Conservation (phyloP, 1,284 basidiomycete species). For the Vanrija sp. region DNA sequence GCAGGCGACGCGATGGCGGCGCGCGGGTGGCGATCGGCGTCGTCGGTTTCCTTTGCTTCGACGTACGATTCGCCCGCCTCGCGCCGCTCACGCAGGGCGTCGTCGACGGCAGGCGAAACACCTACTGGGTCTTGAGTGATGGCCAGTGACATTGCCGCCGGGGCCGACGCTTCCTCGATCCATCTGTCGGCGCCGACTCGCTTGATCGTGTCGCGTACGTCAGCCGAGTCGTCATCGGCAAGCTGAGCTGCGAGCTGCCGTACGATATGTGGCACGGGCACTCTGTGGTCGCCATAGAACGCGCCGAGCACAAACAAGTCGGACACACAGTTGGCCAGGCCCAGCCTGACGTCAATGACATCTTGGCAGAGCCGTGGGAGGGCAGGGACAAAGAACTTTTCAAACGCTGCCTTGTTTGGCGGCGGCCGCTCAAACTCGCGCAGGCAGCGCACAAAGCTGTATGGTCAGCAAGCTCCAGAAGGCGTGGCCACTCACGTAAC, state of each 20-base stretch:
- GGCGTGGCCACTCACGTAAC: constrained; percentile 60
- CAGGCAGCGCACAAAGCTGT: constrained; percentile 65
- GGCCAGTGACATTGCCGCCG: not conserved
- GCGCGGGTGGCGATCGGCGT: not conserved
- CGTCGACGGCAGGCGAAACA: not conserved
- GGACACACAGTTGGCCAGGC: constrained; percentile 57
- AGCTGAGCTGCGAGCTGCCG: constrained; percentile 25
- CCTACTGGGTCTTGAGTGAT: not conserved
- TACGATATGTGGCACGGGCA: constrained; percentile 26
- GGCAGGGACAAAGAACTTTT: constrained; percentile 60
- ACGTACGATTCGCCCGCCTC: too few relatives aligned
- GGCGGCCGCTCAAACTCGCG: constrained; percentile 59
- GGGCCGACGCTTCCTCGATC: not conserved
- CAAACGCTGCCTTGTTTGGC: constrained; percentile 50
- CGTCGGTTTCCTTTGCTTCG: not conserved
- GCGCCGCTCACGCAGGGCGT: too few relatives aligned
- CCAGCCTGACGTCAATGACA: constrained; percentile 81
- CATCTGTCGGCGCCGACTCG: constrained; percentile 27
- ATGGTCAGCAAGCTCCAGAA: not conserved
- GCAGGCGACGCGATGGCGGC: not conserved
- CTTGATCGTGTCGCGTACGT: constrained; percentile 36
- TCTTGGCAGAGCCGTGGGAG: constrained; percentile 64
- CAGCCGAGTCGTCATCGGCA: constrained; percentile 33
- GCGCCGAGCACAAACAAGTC: constrained; percentile 41
- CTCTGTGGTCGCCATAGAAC: constrained; percentile 29